Conservation (phyloP, 164 flowering plant genomes). For the Houttuynia cordata region DNA sequence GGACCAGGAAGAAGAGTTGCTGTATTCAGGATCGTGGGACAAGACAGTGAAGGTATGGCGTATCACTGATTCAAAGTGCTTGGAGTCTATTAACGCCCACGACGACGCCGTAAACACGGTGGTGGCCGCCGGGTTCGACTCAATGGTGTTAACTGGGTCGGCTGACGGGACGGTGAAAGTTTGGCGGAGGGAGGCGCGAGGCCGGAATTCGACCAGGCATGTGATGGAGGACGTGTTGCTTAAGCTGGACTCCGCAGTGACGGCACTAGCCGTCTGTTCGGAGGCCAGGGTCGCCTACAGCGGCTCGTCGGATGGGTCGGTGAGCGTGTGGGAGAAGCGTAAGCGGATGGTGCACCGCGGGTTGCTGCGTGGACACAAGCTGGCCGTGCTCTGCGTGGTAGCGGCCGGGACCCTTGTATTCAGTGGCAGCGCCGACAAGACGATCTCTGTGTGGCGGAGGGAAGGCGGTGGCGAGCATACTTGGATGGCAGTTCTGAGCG, state of each 20-base stretch:
- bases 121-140: conserved; percentile 33
- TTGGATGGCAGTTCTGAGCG: conserved; percentile 54
- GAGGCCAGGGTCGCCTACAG: conserved; percentile 37
- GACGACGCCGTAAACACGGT: conserved; percentile 84
- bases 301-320: conserved; percentile 77
- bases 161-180: conserved; percentile 82
- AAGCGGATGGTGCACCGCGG: conserved; percentile 57
- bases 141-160: conserved; percentile 63
- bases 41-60: conserved; percentile 78
- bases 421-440: conserved; percentile 79
- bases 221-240: conserved; percentile 27
- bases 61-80: conserved; percentile 52
- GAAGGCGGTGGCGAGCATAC: conserved; percentile 36
- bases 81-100: conserved; percentile 72
- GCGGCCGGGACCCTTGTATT: conserved; percentile 53
- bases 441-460: conserved; percentile 73
- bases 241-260: conserved; percentile 64
- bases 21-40: conserved; percentile 91
- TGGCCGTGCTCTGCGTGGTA: conserved; percentile 65
- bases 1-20: conserved; percentile 36
- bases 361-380: conserved; percentile 57
- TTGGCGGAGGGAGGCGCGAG: conserved; percentile 44
- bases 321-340: conserved; percentile 63
- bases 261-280: conserved; percentile 44
- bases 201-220: conserved; percentile 38